phyloP scores from a whole-genome alignment of 768 basidiomycete genomes.

The Amanita rimosa region DNA sequence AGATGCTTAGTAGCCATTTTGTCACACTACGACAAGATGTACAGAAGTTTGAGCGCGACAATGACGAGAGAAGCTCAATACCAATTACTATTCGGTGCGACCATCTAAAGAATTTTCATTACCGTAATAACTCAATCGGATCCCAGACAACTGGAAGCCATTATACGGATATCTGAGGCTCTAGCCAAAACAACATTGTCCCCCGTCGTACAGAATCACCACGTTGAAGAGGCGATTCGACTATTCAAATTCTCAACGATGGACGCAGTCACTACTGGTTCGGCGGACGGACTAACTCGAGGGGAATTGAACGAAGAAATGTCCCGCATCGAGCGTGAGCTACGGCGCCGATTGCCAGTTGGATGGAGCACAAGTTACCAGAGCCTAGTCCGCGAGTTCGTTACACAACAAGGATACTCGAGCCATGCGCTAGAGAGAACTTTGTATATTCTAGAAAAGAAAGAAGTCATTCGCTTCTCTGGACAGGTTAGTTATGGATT shows the following conservation, averaged over 20 bases:
- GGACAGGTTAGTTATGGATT: slow-evolving; percentile 35
- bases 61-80: slow-evolving; percentile 95
- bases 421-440: slow-evolving; percentile 87
- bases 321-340: slow-evolving; percentile 77
- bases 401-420: slow-evolving; percentile 83
- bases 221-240: slow-evolving; percentile 96
- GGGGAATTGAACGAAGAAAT: slow-evolving; percentile 93
- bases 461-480: slow-evolving; percentile 89
- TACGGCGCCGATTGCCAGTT: slow-evolving; percentile 73
- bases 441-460: slow-evolving; percentile 86
- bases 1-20: slow-evolving; percentile 94
- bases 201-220: slow-evolving; percentile 77
- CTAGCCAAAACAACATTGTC: slow-evolving; percentile 90
- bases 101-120: neutral
- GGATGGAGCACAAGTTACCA: slow-evolving; percentile 98
- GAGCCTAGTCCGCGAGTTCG: slow-evolving; percentile 86
- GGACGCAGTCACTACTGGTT: slow-evolving; percentile 95
- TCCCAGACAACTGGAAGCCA: slow-evolving; percentile 85
- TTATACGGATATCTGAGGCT: slow-evolving; percentile 97
- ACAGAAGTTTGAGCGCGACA: slow-evolving; percentile 91
- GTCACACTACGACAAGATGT: slow-evolving; percentile 89
- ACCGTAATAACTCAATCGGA: neutral
- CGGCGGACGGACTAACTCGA: slow-evolving; percentile 85
- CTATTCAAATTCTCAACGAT: slow-evolving; percentile 98
- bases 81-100: slow-evolving; percentile 93